Base-by-base conservation (phyloP, 208 protist species). In the Acanthamoeba castellanii region DNA sequence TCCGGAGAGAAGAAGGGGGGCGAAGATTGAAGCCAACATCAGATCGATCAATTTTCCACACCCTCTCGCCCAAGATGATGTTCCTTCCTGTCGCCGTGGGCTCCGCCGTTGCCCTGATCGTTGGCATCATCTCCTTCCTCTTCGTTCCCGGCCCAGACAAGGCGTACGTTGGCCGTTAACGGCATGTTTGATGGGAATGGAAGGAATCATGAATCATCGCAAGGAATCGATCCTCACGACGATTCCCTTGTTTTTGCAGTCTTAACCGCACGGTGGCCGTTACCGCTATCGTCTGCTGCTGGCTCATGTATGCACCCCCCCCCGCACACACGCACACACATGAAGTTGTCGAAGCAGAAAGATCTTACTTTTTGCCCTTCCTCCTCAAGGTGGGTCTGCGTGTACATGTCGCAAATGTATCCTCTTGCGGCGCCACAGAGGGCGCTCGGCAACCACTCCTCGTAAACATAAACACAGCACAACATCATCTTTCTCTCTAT, bases 341-440 rank as follows among this genome's bases (percentile, higher is more conserved):
- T 42, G 37, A 42, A 42, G 37, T 42, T 42, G 0, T 3, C 2
- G 37, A 42, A 42, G 37, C 0, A 42, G 37, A 42, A 42, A 42
- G 37, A 42, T 42, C 45, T 11, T 50, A 50, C 27, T 22, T 9
- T 82, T 52, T 6, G 2, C 37, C 37, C 37, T 42, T 42, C 37
- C 37, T 42, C 37, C 37, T 52, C 27, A 18, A 82, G 74, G 74
- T 82, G 74, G 74, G 16, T 82, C 14, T 82, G 74, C 45, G 74
- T 82, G 20, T 82, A 82, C 74, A 82, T 82, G 74, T 82, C 74
- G 16, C 74, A 82, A 82, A 82, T 82, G 74, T 6, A 82, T 32
- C 74, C 74, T 18, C 74, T 82, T 20, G 74, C 74, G 9, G 74
- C 74, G n/a, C 74, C 74, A 47, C 74, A 82, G 74, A 82, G 74